A percentile compares a stretch with the other conserved stretches of the same genome.
Evolutionary conservation across 257 asterid genomes (phyloP).

Genomic region (Solanum infundibuliforme): DNA sequence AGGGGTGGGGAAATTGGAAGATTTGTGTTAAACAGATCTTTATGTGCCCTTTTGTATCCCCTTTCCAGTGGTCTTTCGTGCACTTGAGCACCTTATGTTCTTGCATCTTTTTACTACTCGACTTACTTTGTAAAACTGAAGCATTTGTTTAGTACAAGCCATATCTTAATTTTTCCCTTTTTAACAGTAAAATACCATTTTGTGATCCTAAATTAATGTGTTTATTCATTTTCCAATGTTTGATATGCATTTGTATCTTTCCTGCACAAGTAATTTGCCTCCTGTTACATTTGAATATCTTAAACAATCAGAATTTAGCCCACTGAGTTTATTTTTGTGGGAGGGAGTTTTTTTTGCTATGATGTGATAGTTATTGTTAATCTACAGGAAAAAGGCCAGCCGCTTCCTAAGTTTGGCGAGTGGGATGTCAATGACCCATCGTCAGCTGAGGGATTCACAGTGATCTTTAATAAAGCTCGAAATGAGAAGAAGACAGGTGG

Average conservation of each 20-base stretch:
- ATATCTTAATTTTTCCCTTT: neutral
- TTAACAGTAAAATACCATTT: neutral
- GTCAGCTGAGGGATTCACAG: constrained; percentile 64
- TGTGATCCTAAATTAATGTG: neutral
- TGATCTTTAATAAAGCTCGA: constrained; percentile 56
- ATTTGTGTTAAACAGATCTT: neutral
- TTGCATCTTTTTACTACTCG: neutral
- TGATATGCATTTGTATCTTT: neutral
- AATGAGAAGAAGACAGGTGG: constrained; percentile 51
- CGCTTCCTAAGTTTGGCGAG: constrained; percentile 64
- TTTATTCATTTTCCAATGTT: neutral
- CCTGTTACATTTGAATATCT: neutral
- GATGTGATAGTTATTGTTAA: neutral
- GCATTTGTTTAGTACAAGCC: neutral
- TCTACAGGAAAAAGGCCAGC: constrained; percentile 39
- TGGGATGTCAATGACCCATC: constrained; percentile 74
- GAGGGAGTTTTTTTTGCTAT: neutral
- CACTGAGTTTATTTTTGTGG: neutral
- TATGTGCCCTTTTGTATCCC: neutral
- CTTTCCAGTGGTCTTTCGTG: neutral
- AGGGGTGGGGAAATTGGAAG: neutral
- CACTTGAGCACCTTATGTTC: neutral
- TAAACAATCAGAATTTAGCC: neutral
- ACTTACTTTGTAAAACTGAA: neutral
- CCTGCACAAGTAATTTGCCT: neutral